phyloP scores from a whole-genome alignment of 169 alveolate species.

The Plasmodium falciparum region DNA sequence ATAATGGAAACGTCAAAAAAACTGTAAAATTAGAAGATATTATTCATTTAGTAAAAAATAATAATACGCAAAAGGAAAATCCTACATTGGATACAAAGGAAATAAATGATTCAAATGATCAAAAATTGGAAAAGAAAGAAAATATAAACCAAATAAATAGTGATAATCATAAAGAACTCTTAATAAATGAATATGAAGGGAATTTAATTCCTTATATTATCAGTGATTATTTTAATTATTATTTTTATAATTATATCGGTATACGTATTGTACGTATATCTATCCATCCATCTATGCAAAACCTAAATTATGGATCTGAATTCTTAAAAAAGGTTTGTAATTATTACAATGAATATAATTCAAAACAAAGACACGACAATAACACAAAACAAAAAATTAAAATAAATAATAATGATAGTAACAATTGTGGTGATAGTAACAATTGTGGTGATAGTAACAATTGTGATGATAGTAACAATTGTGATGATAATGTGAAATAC shows the following conservation, averaged over 20 bases:
- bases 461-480: too few relatives aligned
- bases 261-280: constrained; percentile 99
- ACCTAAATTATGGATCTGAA: constrained; percentile 98
- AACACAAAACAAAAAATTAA: too few relatives aligned
- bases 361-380: constrained; percentile 26
- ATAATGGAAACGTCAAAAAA: not conserved
- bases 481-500: not conserved
- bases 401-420: too few relatives aligned
- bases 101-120: not conserved
- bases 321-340: constrained; percentile 86
- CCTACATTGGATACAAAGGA: not conserved
- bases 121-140: not conserved
- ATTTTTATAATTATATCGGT: constrained; percentile 74
- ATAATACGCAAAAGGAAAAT: not conserved
- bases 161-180: constrained; percentile 92
- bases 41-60: not conserved
- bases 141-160: not conserved
- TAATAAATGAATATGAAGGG: constrained; percentile 98
- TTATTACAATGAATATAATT: constrained; percentile 68
- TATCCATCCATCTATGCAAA: constrained; percentile 97
- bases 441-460: too few relatives aligned
- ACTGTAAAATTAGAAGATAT: constrained; percentile 23
- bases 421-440: too few relatives aligned
- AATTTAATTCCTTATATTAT: constrained; percentile 95
- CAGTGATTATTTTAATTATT: constrained; percentile 93